phyloP scores from a whole-genome alignment of 768 basidiomycete genomes.

The Russula sp. region DNA sequence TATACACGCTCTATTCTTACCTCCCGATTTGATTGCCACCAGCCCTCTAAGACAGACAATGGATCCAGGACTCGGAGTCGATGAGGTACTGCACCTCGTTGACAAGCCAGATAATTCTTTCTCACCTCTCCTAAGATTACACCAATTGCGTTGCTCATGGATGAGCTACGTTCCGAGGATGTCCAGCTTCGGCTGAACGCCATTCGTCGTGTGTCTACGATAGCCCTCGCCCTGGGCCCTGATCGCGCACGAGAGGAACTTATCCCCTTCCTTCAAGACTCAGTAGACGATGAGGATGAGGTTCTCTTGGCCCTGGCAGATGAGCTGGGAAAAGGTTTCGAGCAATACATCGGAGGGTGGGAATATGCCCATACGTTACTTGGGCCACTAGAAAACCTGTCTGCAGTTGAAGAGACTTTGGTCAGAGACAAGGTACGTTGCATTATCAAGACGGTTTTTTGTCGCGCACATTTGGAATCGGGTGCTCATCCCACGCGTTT shows the following conservation, averaged over 20 bases:
- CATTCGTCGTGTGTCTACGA: constrained; percentile 95
- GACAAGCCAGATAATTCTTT: not conserved
- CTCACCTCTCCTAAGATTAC: constrained; percentile 49
- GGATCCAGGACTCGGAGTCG: constrained; percentile 46
- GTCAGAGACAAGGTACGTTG: constrained; percentile 87
- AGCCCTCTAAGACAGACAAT: constrained; percentile 2
- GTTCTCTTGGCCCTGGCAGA: constrained; percentile 93
- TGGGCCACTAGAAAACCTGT: constrained; percentile 90
- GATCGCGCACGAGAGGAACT: constrained; percentile 94
- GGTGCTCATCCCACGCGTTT: constrained; percentile 9
- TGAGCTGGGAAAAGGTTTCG: constrained; percentile 85
- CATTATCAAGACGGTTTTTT: not conserved
- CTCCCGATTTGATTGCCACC: not conserved
- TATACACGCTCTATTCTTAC: not conserved
- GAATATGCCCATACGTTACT: constrained; percentile 82
- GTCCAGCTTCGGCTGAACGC: constrained; percentile 94
- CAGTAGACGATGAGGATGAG: constrained; percentile 99
- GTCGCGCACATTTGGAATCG: not conserved
- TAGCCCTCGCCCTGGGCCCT: constrained; percentile 91
- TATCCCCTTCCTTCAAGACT: constrained; percentile 94
- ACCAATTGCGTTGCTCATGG: constrained; percentile 95
- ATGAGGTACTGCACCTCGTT: constrained; percentile 49
- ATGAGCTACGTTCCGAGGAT: constrained; percentile 96
- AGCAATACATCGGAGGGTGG: constrained; percentile 90
- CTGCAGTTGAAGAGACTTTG: constrained; percentile 94